Conservation (phyloP, 2,329 filamentous ascomycete genomes). For the Ophiostoma sp. region DNA sequence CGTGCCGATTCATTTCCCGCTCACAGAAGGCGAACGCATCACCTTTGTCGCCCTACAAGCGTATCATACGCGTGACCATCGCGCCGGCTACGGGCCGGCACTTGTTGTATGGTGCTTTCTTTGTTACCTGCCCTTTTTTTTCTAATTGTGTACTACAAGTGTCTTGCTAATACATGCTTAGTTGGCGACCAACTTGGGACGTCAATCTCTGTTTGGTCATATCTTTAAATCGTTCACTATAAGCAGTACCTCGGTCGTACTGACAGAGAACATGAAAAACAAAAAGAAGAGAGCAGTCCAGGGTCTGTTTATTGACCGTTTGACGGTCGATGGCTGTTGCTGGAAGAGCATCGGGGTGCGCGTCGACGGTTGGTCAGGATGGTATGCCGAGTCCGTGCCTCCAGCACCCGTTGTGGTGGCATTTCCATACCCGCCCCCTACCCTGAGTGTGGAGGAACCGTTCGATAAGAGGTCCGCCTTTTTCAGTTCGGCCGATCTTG, state of each 20-base stretch:
- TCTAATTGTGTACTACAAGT: not conserved
- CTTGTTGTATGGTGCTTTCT: not conserved
- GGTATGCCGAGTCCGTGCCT: not conserved
- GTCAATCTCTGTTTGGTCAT: not conserved
- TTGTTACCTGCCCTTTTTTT: not conserved
- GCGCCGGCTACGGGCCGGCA: not conserved
- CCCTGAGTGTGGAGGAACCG: not conserved
- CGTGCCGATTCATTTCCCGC: conserved; percentile 16
- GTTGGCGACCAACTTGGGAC: not conserved
- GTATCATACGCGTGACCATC: not conserved
- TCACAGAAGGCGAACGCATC: conserved; percentile 16
- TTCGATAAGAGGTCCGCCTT: not conserved
- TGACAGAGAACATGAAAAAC: not conserved
- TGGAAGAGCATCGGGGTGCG: not conserved
- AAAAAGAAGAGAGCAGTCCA: not conserved
- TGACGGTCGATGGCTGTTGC: not conserved
- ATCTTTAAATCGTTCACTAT: not conserved
- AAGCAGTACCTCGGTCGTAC: not conserved
- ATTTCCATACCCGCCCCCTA: not conserved
- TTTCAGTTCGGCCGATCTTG: not conserved
- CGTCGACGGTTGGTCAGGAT: not conserved
- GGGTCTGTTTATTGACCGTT: not conserved
- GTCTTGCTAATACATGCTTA: not conserved
- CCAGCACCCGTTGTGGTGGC: not conserved
- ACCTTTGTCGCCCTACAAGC: conserved; percentile 14